Evolutionary conservation across 345 rosid genomes (phyloP).

Genomic region (Moringa oleifera): DNA sequence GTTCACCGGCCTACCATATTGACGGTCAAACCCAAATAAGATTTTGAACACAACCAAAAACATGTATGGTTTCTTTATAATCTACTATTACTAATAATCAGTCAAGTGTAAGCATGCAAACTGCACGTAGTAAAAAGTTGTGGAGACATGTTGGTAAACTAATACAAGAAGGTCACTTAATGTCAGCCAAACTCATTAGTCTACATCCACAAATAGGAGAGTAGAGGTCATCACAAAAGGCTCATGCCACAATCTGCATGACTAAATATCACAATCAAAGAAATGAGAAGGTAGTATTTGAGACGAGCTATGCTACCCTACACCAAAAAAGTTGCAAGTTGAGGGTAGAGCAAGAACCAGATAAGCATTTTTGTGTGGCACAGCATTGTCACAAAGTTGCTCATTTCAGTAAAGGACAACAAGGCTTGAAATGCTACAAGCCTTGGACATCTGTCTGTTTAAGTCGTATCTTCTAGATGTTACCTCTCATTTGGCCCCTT

Average conservation of each 20-base stretch:
- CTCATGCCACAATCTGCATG: not conserved
- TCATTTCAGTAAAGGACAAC: too few relatives aligned
- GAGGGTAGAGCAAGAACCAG: too few relatives aligned
- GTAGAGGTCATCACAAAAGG: not conserved
- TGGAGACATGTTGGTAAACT: not conserved
- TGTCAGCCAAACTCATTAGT: conserved; percentile 3
- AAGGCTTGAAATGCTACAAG: too few relatives aligned
- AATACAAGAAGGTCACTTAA: not conserved
- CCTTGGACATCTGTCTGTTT: too few relatives aligned
- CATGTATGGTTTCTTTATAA: not conserved
- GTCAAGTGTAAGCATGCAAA: not conserved
- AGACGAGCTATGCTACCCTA: too few relatives aligned
- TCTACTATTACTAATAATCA: not conserved
- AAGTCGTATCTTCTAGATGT: too few relatives aligned
- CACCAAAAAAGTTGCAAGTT: too few relatives aligned
- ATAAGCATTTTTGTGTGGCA: too few relatives aligned
- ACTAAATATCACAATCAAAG: not conserved
- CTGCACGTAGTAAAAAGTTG: not conserved
- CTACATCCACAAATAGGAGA: not conserved
- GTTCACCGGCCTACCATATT: conserved; percentile 77
- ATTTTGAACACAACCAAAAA: conserved; percentile 10
- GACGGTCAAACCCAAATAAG: conserved; percentile 24
- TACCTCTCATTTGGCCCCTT: too few relatives aligned
- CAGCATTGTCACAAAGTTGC: too few relatives aligned
- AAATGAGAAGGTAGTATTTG: not conserved